phyloP scores from a whole-genome alignment of 441 rosid genomes.

The Pelargonium fulgidum region DNA sequence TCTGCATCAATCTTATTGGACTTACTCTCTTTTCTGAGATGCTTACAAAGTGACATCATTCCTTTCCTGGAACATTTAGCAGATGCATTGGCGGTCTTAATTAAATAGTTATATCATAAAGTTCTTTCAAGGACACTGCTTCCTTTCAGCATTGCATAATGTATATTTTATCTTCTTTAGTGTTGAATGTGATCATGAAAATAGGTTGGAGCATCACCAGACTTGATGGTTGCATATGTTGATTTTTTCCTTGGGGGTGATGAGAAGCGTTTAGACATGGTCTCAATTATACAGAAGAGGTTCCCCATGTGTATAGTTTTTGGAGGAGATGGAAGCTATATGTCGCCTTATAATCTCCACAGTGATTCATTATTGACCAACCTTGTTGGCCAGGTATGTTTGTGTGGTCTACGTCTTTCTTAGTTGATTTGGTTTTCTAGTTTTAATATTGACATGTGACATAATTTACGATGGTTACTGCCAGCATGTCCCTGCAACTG shows the following conservation, averaged over 20 bases:
- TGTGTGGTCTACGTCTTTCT: constrained; percentile 9
- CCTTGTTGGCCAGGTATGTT: constrained; percentile 89
- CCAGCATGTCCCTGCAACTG: constrained; percentile 87
- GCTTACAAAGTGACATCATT: background rate
- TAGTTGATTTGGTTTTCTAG: constrained; percentile 6
- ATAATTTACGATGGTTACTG: constrained; percentile 15
- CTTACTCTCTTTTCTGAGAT: background rate
- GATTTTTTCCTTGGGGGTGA: constrained; percentile 99
- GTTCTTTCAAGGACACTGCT: background rate
- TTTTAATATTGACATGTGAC: constrained; percentile 17
- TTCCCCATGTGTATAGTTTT: constrained; percentile 96
- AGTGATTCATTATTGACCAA: constrained; percentile 72
- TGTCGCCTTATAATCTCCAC: constrained; percentile 88
- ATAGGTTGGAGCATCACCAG: constrained; percentile 96
- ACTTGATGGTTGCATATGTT: constrained; percentile 87
- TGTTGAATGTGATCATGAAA: constrained; percentile 16
- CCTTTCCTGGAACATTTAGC: background rate
- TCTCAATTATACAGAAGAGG: constrained; percentile 76
- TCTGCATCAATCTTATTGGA: too few species aligned
- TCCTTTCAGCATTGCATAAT: background rate
- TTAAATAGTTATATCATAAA: background rate
- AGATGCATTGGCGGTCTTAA: background rate
- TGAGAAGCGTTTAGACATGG: constrained; percentile 94
- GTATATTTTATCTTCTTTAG: background rate
- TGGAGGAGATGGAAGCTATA: constrained; percentile 97